Percentiles rank a stretch among this genome's conserved stretches.
Evolutionary conservation across 2,329 filamentous ascomycete genomes (phyloP).

Genomic region (Paradendryphiella salina): DNA sequence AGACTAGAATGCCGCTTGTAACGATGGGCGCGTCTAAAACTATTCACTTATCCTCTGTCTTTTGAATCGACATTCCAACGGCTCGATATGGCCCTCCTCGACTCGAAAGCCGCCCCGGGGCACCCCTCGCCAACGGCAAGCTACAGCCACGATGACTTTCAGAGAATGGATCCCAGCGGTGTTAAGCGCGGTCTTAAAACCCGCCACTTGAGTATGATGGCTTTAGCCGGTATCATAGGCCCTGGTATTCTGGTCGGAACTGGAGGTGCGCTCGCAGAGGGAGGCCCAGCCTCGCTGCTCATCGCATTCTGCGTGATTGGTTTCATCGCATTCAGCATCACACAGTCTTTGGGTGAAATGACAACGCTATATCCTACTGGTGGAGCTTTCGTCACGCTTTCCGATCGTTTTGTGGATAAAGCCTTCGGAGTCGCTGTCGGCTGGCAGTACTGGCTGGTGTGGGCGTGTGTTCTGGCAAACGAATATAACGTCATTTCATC

Average conservation of each 20-base stretch:
- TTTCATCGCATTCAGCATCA: conserved; percentile 67
- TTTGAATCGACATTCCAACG: neutral
- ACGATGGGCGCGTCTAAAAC: conserved; percentile 2
- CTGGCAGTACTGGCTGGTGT: conserved; percentile 57
- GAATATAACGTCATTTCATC: conserved; percentile 72
- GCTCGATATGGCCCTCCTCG: conserved; percentile 26
- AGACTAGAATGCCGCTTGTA: conserved; percentile 14
- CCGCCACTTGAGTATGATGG: conserved; percentile 64
- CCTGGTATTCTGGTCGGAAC: conserved; percentile 73
- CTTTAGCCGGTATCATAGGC: conserved; percentile 60
- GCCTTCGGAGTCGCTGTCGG: conserved; percentile 34
- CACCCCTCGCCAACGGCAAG: conserved; percentile 25
- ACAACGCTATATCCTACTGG: conserved; percentile 73
- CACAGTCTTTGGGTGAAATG: conserved; percentile 75
- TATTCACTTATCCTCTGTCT: neutral
- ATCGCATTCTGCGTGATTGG: conserved; percentile 77
- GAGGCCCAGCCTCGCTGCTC: conserved; percentile 71
- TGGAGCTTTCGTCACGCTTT: conserved; percentile 71
- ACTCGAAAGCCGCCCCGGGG: conserved; percentile 23
- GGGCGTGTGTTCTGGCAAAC: conserved; percentile 67
- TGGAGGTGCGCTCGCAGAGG: conserved; percentile 68
- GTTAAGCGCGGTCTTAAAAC: conserved; percentile 72
- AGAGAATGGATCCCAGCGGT: conserved; percentile 60
- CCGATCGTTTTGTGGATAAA: conserved; percentile 61
- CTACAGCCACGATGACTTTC: conserved; percentile 34